Base-by-base conservation (phyloP, 169 alveolate species). In the Plasmodium gonderi region DNA sequence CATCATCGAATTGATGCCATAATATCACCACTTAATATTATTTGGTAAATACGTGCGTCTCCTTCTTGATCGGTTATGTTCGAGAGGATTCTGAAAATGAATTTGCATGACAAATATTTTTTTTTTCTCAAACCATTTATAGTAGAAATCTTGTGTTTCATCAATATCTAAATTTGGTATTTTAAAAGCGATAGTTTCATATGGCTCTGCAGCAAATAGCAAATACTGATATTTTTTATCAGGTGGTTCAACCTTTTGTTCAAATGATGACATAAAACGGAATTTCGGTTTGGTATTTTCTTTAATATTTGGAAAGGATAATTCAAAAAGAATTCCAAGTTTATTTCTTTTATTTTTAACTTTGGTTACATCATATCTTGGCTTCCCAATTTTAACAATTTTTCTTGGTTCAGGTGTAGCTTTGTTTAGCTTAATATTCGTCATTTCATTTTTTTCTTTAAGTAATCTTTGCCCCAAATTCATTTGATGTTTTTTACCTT, bases 171-270 rank as follows among this genome's bases (percentile, higher is more conserved):
- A 78, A 94, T 98, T 99, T 7, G 99, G 99, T 12, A 98, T 97
- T 95, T 98, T 99, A 90, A 99, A 97, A n/a, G 98, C 99, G 44
- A 99, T 96, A 51, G 99, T 98, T 92, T 99, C 99, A 96, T 99
- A 99, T 1, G 99, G 99, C 85, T 98, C 99, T 8, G 99, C 99
- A 12, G 99, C 99, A 93, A 99, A 98, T 3, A 99, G 97, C 31
- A 99, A 96, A 95, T 98, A 99, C 91, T 99, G 99, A 91, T 98
- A 98, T 85, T 97, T 98, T 74, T 98, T 98, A 91, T 98, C 99
- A 38, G 99, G 99, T 9, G 97, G 68, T 89, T 97, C 98, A 64
- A 97, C 95, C 95, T 98, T 98, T 90, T 98, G 98, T 72, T 99
- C 99, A 95, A 97, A 98, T 40, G 99, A 97, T 26, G 99, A 97